A percentile compares a stretch with the other conserved stretches of the same genome.
Evolutionary conservation across 2,329 filamentous ascomycete species (phyloP).

Genomic region (Ophiocordyceps polyrhachis-furcata): DNA sequence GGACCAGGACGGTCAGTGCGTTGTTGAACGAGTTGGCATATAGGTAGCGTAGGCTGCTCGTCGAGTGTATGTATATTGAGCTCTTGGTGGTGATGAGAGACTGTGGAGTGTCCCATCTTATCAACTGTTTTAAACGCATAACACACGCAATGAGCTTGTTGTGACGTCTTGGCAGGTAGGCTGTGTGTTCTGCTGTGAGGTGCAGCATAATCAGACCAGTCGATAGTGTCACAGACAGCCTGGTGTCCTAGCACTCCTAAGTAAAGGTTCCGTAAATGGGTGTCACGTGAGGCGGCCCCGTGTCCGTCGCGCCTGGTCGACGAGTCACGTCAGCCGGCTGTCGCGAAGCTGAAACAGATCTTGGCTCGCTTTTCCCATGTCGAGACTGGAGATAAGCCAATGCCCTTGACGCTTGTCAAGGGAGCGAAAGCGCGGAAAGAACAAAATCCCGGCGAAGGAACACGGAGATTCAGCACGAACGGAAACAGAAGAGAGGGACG

Average conservation of each 20-base stretch:
- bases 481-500: background rate
- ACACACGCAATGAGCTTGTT: background rate
- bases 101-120: too few species aligned
- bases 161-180: background rate
- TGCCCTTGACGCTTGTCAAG: background rate
- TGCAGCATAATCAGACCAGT: background rate
- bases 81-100: background rate
- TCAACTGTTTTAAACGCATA: background rate
- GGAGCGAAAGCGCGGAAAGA: background rate
- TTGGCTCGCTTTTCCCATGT: background rate
- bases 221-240: background rate
- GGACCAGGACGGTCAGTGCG: background rate
- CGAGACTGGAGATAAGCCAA: background rate
- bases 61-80: background rate
- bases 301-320: background rate
- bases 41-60: background rate
- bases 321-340: background rate
- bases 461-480: background rate
- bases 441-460: background rate
- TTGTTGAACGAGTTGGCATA: background rate
- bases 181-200: background rate
- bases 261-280: too few species aligned
- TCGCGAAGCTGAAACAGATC: background rate
- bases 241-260: too few species aligned
- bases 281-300: background rate